Base-by-base conservation (phyloP, 306 rosid genomes). In the Cicer judaicum region DNA sequence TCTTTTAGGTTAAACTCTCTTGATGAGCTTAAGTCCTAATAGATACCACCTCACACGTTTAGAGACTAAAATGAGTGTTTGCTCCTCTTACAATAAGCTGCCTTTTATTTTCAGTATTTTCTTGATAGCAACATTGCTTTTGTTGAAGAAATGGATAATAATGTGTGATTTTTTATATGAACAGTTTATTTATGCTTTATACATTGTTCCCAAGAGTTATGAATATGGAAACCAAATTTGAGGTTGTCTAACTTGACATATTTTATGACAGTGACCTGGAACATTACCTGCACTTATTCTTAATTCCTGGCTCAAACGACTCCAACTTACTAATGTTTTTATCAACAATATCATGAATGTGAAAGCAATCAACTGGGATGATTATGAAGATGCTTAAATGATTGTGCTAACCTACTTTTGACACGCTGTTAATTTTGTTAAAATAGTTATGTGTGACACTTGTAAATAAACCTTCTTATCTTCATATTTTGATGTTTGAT, bases 301-400 rank as follows among this genome's bases (percentile, higher is more conserved):
- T 97, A 94, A 79, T 94, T 94, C 79, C 84, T 92, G 65, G 97
- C 97, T 76, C 97, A 92, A 75, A 94, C 92, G 96, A 90, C 97
- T 36, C 99, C 99, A 21, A 92, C 89, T 10, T 94, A 24, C 29
- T 24, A 24, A 24, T 24, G 29, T 2, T 24, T 24, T 24, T 24
- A 24, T 24, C 3, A 24, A 24, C 29, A 24, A 24, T 2, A 24
- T 24, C 3, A 24, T 24, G 3, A 24, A 24, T 24, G 29, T 24
- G 3, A 24, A 24, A 24, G 29, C 29, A 24, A 24, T 24, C 29
- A 24, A 24, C 29, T 24, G 2, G 29, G 29, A 24, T 24, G 29
- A 24, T 24, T 3, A 24, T 24, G 29, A 24, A 24, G 29, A 2
- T 24, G 24, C 24, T 21, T 21, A 21, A 21, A 1, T 21, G 24